Percentiles rank a stretch among this genome's conserved stretches.
Conservation (phyloP, 2,329 filamentous ascomycete species). For the Epichloe hybrida region DNA sequence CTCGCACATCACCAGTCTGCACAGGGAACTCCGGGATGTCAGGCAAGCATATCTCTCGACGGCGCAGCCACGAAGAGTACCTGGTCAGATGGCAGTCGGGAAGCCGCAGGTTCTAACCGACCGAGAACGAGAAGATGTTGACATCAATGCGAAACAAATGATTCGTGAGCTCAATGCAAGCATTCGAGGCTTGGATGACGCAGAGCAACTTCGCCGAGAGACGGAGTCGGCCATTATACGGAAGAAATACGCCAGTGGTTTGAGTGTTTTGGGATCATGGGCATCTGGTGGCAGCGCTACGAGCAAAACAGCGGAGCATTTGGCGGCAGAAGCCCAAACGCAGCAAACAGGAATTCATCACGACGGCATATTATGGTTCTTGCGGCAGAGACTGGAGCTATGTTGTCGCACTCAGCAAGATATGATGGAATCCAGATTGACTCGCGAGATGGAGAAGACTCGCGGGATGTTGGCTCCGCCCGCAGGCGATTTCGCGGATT, state of each 20-base stretch:
- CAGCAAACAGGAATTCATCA: slow-evolving; percentile 56
- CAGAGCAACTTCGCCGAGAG: slow-evolving; percentile 68
- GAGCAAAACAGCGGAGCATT: slow-evolving; percentile 49
- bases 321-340: slow-evolving; percentile 55
- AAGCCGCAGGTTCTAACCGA: slow-evolving; percentile 54
- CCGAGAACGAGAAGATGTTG: slow-evolving; percentile 70
- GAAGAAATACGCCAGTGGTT: slow-evolving; percentile 52
- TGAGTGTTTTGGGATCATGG: slow-evolving; percentile 54
- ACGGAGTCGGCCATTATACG: slow-evolving; percentile 57
- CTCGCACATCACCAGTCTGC: slow-evolving; percentile 67
- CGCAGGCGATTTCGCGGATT: slow-evolving; percentile 20
- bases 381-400: slow-evolving; percentile 62
- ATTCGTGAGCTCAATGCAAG: slow-evolving; percentile 74
- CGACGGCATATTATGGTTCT: slow-evolving; percentile 72
- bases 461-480: slow-evolving; percentile 53
- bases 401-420: slow-evolving; percentile 66
- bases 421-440: slow-evolving; percentile 87
- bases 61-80: slow-evolving; percentile 46
- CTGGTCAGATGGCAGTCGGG: slow-evolving; percentile 32
- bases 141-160: slow-evolving; percentile 73
- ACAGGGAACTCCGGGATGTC: slow-evolving; percentile 66
- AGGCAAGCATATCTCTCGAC: slow-evolving; percentile 86
- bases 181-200: slow-evolving; percentile 66
- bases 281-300: slow-evolving; percentile 43
- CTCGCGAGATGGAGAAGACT: slow-evolving; percentile 76